Conservation (phyloP, 106 monocot species). For the Gastrodia elata region DNA sequence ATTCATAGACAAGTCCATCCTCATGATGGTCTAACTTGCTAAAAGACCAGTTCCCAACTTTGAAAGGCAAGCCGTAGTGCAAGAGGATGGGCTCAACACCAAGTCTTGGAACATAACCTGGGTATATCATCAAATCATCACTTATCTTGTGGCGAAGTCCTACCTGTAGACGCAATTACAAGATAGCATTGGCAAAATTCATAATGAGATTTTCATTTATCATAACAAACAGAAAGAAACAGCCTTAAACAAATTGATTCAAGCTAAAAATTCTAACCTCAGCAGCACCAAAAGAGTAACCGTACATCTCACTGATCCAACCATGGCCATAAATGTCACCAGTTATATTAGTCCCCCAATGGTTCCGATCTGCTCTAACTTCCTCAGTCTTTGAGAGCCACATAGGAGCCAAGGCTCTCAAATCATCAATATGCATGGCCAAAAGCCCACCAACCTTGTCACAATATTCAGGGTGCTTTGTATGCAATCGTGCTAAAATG, state of each 20-base stretch:
- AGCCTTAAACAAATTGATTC: not conserved
- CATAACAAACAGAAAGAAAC: not conserved
- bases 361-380: slow-evolving; percentile 78
- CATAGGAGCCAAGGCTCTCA: slow-evolving; percentile 74
- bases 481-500: slow-evolving; percentile 79
- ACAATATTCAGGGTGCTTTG: slow-evolving; percentile 86
- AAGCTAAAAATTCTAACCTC: slow-evolving; percentile 45
- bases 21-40: slow-evolving; percentile 84
- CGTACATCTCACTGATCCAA: slow-evolving; percentile 99
- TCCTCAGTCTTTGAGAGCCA: slow-evolving; percentile 99
- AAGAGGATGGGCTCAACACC: slow-evolving; percentile 72
- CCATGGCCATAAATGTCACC: slow-evolving; percentile 90
- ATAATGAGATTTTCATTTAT: slow-evolving; percentile 2
- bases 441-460: slow-evolving; percentile 97
- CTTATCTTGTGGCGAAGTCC: slow-evolving; percentile 94
- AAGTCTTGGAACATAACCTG: slow-evolving; percentile 74
- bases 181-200: not conserved
- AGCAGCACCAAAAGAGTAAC: slow-evolving; percentile 98
- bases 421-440: slow-evolving; percentile 92
- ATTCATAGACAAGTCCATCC: slow-evolving; percentile 87
- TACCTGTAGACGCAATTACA: slow-evolving; percentile 40
- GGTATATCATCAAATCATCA: slow-evolving; percentile 92
- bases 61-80: slow-evolving; percentile 91
- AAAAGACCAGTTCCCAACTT: slow-evolving; percentile 93
- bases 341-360: slow-evolving; percentile 91